Base-by-base conservation (phyloP, 2,329 filamentous ascomycete genomes). In the Trichoderma atrobrunneum region DNA sequence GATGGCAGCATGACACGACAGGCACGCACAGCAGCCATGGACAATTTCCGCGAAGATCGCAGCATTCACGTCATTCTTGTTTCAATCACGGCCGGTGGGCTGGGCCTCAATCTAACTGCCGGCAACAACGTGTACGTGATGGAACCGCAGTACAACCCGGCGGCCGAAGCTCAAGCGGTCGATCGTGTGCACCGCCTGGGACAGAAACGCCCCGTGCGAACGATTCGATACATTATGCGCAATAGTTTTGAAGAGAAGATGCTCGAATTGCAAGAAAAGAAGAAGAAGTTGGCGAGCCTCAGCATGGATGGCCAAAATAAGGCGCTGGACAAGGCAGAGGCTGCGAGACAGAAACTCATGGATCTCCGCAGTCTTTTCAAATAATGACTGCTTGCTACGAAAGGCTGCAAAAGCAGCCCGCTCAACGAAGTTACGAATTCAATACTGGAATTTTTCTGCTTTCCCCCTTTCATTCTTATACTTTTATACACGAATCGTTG, bases 111-210 rank as follows among this genome's bases (percentile, higher is more conserved):
- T 79, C 85, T 99, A 73, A 98, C 95, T 0, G 91, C 91, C 75
- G 96, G 96, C 7, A 93, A 91, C 75, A 87, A 93, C 69, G 97
- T 99, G 5, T 99, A 92, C 84, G 96, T 99, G 92, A 98, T 99
- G 96, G 96, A 99, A 81, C 96, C 96, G 0, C 99, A 96, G 95
- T 99, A 96, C 96, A 97, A 93, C 79, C 98, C 95, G 81, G 95
- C 96, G 0, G 91, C 98, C 14, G 96, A 99, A 82, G 94, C 95
- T 6, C 96, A 99, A 82, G 96, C 96, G 8, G 98, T 99, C 78
- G 96, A 99, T 83, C 93, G 96, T 2, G 94, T 99, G 7, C 95
- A 97, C 80, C 91, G 95, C 21, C 85, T 98, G 2, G 95, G 96
- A 0, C 96, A 99, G 84, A 96, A 89, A 77, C 87, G 96, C n/a